Percentiles rank a stretch among this genome's conserved stretches.
Evolutionary conservation across 345 rosid species (phyloP).

Genomic region (Lumnitzera racemosa): DNA sequence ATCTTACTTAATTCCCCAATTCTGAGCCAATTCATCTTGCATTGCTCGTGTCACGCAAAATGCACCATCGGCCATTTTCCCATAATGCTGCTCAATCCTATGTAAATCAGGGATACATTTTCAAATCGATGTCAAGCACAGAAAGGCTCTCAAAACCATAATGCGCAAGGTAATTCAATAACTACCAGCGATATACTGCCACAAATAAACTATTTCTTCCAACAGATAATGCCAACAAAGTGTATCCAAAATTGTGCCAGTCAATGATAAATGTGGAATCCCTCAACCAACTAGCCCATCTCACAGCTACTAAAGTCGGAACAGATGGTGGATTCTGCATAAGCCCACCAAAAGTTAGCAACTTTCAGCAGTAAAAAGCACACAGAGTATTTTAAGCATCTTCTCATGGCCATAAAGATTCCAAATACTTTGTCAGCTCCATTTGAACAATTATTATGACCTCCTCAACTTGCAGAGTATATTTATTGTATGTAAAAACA

Average conservation of each 20-base stretch:
- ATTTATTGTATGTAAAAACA: too few species aligned
- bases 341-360: slow-evolving; percentile 10
- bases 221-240: slow-evolving; percentile 75
- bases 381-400: background rate
- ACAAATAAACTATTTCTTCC: slow-evolving; percentile 78
- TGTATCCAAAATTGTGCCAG: slow-evolving; percentile 99
- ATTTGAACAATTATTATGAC: too few species aligned
- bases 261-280: slow-evolving; percentile 64
- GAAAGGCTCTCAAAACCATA: slow-evolving; percentile 2
- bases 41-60: slow-evolving; percentile 89
- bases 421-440: background rate
- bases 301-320: slow-evolving; percentile 77
- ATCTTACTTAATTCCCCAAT: slow-evolving; percentile 92
- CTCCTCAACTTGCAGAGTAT: too few species aligned
- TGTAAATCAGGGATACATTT: slow-evolving; percentile 1
- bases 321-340: slow-evolving; percentile 93
- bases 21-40: slow-evolving; percentile 95
- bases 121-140: background rate
- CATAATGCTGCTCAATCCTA: slow-evolving; percentile 83
- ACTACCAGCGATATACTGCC: slow-evolving; percentile 74
- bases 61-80: slow-evolving; percentile 80
- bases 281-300: slow-evolving; percentile 87
- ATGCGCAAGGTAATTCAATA: slow-evolving; percentile 9
- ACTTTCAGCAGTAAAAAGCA: slow-evolving; percentile 1
- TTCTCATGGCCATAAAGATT: slow-evolving; percentile 1